A percentile compares a stretch with the other conserved stretches of the same genome.
Evolutionary conservation across 768 basidiomycete genomes (phyloP).

Genomic region (Chiua virens): DNA sequence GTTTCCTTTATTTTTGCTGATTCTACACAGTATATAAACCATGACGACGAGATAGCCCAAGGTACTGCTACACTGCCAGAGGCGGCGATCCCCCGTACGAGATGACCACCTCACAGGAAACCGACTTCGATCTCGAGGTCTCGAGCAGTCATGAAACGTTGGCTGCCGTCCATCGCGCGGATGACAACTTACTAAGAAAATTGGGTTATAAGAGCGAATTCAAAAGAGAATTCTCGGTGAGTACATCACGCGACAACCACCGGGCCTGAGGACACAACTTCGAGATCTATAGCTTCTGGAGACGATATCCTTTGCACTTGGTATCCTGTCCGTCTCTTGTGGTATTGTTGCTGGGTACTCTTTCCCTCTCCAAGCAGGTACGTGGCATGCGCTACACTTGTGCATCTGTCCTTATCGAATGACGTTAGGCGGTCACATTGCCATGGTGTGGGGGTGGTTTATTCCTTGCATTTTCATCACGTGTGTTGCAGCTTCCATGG

Average conservation of each 20-base stretch:
- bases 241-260: not conserved
- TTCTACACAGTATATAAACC: not conserved
- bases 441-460: slow-evolving; percentile 25
- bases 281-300: slow-evolving; percentile 13
- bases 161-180: slow-evolving; percentile 12
- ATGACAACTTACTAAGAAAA: slow-evolving; percentile 18
- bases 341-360: slow-evolving; percentile 20
- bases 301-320: slow-evolving; percentile 24
- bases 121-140: slow-evolving; percentile 1
- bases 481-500: slow-evolving; percentile 20
- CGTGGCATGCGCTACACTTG: not conserved
- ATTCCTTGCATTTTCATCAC: slow-evolving; percentile 19
- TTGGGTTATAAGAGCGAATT: slow-evolving; percentile 30
- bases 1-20: not conserved
- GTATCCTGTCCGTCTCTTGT: slow-evolving; percentile 23
- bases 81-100: not conserved
- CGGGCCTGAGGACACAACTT: not conserved
- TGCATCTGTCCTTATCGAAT: not conserved
- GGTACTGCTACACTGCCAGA: not conserved
- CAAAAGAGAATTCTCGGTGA: slow-evolving; percentile 24
- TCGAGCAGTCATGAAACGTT: slow-evolving; percentile 1
- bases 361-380: slow-evolving; percentile 17
- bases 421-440: slow-evolving; percentile 19
- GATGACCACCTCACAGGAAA: slow-evolving; percentile 7
- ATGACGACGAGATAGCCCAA: not conserved